phyloP scores from a whole-genome alignment of 345 rosid species.

The Cardamine resedifolia region DNA sequence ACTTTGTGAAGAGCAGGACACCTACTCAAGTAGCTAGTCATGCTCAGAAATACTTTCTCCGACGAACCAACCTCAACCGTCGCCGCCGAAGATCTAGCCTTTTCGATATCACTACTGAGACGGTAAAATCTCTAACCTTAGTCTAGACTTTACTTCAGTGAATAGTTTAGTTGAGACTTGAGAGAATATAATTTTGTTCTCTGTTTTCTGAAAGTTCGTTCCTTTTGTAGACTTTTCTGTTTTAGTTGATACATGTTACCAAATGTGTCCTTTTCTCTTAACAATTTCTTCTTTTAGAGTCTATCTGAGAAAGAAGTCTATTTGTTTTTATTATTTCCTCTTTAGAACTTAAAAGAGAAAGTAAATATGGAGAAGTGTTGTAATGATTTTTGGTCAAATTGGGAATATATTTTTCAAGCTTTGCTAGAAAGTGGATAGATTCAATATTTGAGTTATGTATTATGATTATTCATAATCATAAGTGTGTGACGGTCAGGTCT shows the following conservation, averaged over 20 bases:
- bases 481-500: constrained; percentile 12
- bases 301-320: not conserved
- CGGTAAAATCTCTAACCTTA: constrained; percentile 41
- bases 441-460: not conserved
- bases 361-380: not conserved
- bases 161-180: constrained; percentile 7
- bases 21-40: constrained; percentile 99
- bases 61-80: constrained; percentile 77
- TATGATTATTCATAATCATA: not conserved
- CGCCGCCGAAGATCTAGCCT: constrained; percentile 96
- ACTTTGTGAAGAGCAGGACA: constrained; percentile 86
- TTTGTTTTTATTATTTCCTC: constrained; percentile 5
- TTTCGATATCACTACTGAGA: constrained; percentile 89
- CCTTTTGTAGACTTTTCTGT: not conserved
- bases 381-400: not conserved
- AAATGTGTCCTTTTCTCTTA: not conserved
- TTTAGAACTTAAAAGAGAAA: not conserved
- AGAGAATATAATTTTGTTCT: not conserved
- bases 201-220: constrained; percentile 25
- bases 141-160: not conserved
- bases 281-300: not conserved
- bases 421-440: not conserved
- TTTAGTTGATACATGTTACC: not conserved
- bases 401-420: constrained; percentile 8
- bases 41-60: constrained; percentile 93